Base-by-base conservation (phyloP, 345 rosid genomes). In the Gossypium mustelinum region DNA sequence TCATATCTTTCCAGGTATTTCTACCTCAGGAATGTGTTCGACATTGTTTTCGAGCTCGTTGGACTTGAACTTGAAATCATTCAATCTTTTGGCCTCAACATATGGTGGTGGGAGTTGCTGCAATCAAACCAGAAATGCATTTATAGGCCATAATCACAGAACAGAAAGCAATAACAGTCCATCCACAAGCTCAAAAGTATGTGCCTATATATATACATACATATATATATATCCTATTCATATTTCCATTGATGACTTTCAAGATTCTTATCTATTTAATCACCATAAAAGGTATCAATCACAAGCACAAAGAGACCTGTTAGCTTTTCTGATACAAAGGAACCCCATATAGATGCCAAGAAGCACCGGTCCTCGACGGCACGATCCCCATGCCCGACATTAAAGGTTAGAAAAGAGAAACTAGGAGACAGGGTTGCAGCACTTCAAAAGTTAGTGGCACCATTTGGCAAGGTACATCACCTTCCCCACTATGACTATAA, bases 381-480 rank as follows among this genome's bases (percentile, higher is more conserved):
- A 60, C 78, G 75, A 70, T 68, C 84, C 29, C 45, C 82, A 52
- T 76, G 72, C 72, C 88, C 75, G 7, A 78, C 80, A 52, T 54
- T 79, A 27, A 68, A 68, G 71, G 72, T 68, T 68, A 68, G 72
- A 68, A 68, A 68, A 20, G 72, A 68, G 41, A 68, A 68, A 47
- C 20, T 68, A 13, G 72, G 72, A 68, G 93, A 88, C 80, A 78
- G 86, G 80, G 80, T 90, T 74, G 87, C 93, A 80, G 82, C 87
- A 68, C 90, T 90, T 75, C 93, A 89, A 75, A 85, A 86, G 83
- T 16, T 90, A 76, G 93, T 87, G 79, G 87, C 96, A 75, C 96
- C 96, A 75, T 90, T 84, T 83, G 89, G 93, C 68, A 90, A 88
- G 90, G 89, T 86, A 71, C 48, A 48, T 52, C 22, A 51, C 54